A percentile compares a stretch with the other conserved stretches of the same genome.
Conservation (phyloP, 169 alveolate species). For the Plasmodium sp. region DNA sequence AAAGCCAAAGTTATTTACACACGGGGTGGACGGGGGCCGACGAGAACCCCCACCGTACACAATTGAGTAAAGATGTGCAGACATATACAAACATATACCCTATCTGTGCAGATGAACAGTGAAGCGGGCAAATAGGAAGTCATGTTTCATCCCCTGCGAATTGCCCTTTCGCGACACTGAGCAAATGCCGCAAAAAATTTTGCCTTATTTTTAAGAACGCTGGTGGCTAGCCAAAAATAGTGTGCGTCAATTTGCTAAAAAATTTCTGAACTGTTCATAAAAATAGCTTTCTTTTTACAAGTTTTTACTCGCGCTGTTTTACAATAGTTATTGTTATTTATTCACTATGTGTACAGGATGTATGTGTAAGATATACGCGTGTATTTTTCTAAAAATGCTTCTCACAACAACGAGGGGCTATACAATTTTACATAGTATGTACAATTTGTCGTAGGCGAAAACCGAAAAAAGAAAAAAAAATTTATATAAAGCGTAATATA, state of each 20-base stretch:
- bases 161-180: not conserved
- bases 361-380: not conserved
- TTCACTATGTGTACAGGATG: not conserved
- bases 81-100: not conserved
- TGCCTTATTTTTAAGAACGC: not conserved
- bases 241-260: not conserved
- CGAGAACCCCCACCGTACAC: not conserved
- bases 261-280: conserved; percentile 12
- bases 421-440: not conserved
- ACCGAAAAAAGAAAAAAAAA: not conserved
- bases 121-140: not conserved
- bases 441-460: not conserved
- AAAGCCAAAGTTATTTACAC: not conserved
- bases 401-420: conserved; percentile 4
- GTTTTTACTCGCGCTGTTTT: not conserved
- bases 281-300: not conserved
- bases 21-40: not conserved
- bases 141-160: not conserved
- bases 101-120: not conserved
- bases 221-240: not conserved
- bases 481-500: not conserved
- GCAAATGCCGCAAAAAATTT: not conserved
- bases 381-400: not conserved
- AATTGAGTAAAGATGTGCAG: not conserved
- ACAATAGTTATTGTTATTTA: not conserved